Percentiles rank a stretch among this genome's conserved stretches.
phyloP scores from a whole-genome alignment of 139 green algal genomes.

The Tetratostichococcus sp. region DNA sequence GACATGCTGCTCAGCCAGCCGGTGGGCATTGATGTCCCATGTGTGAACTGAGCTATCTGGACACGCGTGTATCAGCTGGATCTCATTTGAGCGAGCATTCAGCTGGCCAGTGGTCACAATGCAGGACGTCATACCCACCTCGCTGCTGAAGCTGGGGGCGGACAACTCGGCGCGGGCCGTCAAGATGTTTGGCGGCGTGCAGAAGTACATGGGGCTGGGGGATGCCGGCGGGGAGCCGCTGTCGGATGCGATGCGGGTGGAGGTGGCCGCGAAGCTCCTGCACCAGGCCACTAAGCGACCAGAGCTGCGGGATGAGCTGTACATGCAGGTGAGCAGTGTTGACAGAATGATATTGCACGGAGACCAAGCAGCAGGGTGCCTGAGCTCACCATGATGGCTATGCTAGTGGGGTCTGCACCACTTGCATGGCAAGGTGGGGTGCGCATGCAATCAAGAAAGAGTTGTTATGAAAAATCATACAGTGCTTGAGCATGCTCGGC shows the following conservation, averaged over 20 bases:
- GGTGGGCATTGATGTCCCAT: conserved; percentile 25
- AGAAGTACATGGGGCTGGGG: conserved; percentile 75
- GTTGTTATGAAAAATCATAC: too few relatives aligned
- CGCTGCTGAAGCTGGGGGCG: conserved; percentile 75
- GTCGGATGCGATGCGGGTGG: conserved; percentile 29
- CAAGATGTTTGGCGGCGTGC: conserved; percentile 86
- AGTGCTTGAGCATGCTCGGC: too few relatives aligned
- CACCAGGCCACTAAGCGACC: conserved; percentile 80
- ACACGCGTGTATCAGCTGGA: too few relatives aligned
- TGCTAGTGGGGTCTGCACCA: too few relatives aligned
- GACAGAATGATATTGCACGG: too few relatives aligned
- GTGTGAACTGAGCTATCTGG: too few relatives aligned
- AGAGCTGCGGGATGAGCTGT: conserved; percentile 93
- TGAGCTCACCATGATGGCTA: too few relatives aligned
- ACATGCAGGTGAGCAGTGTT: conserved; percentile 56
- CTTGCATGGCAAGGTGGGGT: too few relatives aligned
- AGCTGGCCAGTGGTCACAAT: neutral
- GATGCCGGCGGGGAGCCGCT: conserved; percentile 34
- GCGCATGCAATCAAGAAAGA: too few relatives aligned
- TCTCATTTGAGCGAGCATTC: too few relatives aligned
- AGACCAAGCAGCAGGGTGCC: too few relatives aligned
- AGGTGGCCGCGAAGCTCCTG: conserved; percentile 86
- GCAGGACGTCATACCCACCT: conserved; percentile 83
- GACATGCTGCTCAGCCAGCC: conserved; percentile 67
- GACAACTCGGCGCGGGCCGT: conserved; percentile 77